Conservation (phyloP, 2,329 filamentous ascomycete genomes). For the Talaromyces sp. region DNA sequence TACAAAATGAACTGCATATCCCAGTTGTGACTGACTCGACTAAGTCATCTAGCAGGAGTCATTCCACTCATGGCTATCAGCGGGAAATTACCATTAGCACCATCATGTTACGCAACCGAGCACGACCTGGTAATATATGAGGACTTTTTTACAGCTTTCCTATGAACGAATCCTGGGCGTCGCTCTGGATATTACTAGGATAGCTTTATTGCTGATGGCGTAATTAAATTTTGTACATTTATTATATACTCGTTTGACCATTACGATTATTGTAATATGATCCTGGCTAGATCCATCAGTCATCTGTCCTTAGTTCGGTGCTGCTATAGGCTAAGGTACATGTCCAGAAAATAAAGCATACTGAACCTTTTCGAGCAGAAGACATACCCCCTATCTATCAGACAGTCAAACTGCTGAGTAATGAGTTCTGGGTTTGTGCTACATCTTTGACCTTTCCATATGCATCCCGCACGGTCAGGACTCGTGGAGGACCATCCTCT, state of each 20-base stretch:
- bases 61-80: background rate
- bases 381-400: background rate
- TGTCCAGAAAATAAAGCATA: no score
- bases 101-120: background rate
- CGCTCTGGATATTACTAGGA: background rate
- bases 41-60: background rate
- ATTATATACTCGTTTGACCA: background rate
- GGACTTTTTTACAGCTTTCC: background rate
- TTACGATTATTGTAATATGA: background rate
- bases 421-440: background rate
- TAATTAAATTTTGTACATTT: background rate
- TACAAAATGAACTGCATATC: no score
- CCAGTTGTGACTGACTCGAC: no score
- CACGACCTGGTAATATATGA: background rate
- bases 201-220: background rate
- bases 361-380: background rate
- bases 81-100: background rate
- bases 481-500: slow-evolving; percentile 13
- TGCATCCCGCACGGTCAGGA: slow-evolving; percentile 18
- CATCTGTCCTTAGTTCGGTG: background rate
- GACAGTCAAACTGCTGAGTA: background rate
- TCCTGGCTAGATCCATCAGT: background rate
- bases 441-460: slow-evolving; percentile 18
- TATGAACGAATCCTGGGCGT: background rate
- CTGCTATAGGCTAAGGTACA: background rate